Conservation (phyloP, 202 grass and related monocot genomes). For the Musa balbisiana region DNA sequence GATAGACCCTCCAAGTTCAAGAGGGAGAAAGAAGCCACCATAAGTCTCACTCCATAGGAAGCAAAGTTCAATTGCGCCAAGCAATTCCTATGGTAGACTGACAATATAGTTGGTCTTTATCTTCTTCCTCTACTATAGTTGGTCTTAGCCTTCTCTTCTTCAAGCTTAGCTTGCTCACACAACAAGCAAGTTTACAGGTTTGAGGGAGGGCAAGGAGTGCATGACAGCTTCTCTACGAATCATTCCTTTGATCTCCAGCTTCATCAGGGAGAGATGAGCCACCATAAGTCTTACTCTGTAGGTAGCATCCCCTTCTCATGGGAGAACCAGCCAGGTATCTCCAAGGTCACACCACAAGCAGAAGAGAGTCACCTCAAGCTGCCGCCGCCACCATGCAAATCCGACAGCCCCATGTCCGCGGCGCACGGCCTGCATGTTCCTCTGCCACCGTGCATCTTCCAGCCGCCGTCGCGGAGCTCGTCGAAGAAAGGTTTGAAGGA, state of each 20-base stretch:
- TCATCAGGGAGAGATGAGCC: conserved; percentile 14
- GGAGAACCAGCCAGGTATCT: conserved; percentile 38
- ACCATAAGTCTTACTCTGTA: not conserved
- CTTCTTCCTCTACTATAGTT: not conserved
- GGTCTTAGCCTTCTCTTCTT: not conserved
- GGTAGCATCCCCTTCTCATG: conserved; percentile 35
- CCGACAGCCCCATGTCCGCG: not conserved
- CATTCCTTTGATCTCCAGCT: not conserved
- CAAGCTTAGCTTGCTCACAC: not conserved
- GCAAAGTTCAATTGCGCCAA: not conserved
- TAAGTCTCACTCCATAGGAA: not conserved
- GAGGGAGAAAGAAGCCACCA: conserved; percentile 15
- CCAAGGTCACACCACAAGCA: conserved; percentile 2
- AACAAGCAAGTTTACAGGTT: not conserved
- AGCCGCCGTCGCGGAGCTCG: conserved; percentile 13
- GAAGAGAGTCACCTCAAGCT: conserved; percentile 10
- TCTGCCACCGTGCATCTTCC: conserved; percentile 27
- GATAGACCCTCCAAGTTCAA: not conserved
- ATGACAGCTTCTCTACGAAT: not conserved
- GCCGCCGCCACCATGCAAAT: conserved; percentile 15
- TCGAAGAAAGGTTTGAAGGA: conserved; percentile 15
- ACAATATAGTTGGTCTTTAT: not conserved
- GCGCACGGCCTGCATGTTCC: conserved; percentile 29
- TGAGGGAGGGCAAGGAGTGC: not conserved
- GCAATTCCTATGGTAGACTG: not conserved